These are phyloP conservation scores for Didymella glomerata DNA, from an alignment of 2,329 filamentous ascomycete species.

Conservation along the genomic window DNA sequence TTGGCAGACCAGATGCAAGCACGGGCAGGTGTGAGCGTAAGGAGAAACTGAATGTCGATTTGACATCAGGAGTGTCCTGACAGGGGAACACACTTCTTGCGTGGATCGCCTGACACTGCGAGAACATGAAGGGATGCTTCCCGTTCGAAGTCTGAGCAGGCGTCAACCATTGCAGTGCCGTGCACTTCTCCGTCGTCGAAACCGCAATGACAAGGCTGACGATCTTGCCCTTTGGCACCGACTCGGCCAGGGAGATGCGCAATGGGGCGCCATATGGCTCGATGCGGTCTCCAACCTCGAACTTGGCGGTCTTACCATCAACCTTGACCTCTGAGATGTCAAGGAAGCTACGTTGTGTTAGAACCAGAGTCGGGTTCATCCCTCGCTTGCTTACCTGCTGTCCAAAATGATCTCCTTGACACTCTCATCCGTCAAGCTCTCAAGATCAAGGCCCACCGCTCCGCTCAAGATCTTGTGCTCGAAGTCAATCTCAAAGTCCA, in stretches of 20 bases:
- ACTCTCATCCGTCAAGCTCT: slow-evolving; percentile 76
- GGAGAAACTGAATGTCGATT: slow-evolving; percentile 91
- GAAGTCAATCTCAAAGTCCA: slow-evolving; percentile 85
- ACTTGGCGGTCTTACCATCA: slow-evolving; percentile 70
- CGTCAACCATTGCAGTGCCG: slow-evolving; percentile 93
- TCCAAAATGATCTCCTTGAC: slow-evolving; percentile 85
- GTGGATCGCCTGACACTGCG: slow-evolving; percentile 96
- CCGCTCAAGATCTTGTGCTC: slow-evolving; percentile 78
- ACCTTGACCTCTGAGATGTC: slow-evolving; percentile 76
- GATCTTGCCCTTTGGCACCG: slow-evolving; percentile 56
- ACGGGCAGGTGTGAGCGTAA: slow-evolving; percentile 87
- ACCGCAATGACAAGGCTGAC: slow-evolving; percentile 62
- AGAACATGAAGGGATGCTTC: slow-evolving; percentile 97
- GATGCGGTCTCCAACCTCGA: slow-evolving; percentile 72
- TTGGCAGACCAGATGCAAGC: slow-evolving; percentile 84
- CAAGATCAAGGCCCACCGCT: slow-evolving; percentile 76
- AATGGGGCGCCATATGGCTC: slow-evolving; percentile 80
- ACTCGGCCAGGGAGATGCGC: slow-evolving; percentile 63
- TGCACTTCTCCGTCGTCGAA: slow-evolving; percentile 86
- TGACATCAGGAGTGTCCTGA: slow-evolving; percentile 96
- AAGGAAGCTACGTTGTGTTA: slow-evolving; percentile 63
- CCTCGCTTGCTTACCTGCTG: slow-evolving; percentile 62
- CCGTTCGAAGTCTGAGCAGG: slow-evolving; percentile 94
- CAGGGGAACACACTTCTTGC: slow-evolving; percentile 93
- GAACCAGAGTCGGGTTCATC: neutral